These are phyloP conservation scores for Carex kokanica DNA, from an alignment of 176 grass and related monocot species.

Conservation along the genomic window DNA sequence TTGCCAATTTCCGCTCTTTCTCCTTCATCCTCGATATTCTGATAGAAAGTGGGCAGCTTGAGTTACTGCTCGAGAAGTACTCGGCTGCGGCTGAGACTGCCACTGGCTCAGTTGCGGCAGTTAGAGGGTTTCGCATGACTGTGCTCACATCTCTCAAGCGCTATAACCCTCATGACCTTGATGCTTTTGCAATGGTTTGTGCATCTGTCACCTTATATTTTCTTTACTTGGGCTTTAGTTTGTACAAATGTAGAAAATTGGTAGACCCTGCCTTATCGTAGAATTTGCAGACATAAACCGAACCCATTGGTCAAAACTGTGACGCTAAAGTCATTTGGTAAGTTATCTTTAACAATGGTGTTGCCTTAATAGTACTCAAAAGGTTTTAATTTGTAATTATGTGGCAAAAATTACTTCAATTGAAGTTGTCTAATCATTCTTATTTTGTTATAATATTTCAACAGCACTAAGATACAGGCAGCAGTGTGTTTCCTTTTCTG, in stretches of 20 bases:
- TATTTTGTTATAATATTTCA: neutral
- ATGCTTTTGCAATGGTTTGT: slow-evolving; percentile 78
- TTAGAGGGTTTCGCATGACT: slow-evolving; percentile 89
- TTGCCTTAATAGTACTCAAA: neutral
- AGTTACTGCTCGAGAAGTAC: slow-evolving; percentile 85
- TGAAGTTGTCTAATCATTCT: neutral
- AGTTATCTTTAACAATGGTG: neutral
- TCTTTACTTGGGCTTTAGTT: neutral
- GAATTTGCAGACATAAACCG: neutral
- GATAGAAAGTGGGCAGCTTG: slow-evolving; percentile 84
- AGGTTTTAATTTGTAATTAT: neutral
- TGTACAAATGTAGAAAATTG: slow-evolving; percentile 3
- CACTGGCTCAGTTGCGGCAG: slow-evolving; percentile 63
- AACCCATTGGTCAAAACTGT: neutral
- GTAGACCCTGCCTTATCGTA: neutral
- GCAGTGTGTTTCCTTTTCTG: neutral
- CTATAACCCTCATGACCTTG: slow-evolving; percentile 67
- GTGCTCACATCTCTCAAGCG: slow-evolving; percentile 86
- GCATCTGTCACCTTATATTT: slow-evolving; percentile 4
- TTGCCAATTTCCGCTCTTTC: slow-evolving; percentile 92
- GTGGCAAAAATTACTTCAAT: neutral
- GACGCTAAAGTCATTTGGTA: neutral
- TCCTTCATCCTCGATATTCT: slow-evolving; percentile 97
- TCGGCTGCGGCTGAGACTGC: slow-evolving; percentile 64
- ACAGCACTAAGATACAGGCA: neutral